Base-by-base conservation (phyloP, 1,284 basidiomycete genomes). In the Ustilago nuda region DNA sequence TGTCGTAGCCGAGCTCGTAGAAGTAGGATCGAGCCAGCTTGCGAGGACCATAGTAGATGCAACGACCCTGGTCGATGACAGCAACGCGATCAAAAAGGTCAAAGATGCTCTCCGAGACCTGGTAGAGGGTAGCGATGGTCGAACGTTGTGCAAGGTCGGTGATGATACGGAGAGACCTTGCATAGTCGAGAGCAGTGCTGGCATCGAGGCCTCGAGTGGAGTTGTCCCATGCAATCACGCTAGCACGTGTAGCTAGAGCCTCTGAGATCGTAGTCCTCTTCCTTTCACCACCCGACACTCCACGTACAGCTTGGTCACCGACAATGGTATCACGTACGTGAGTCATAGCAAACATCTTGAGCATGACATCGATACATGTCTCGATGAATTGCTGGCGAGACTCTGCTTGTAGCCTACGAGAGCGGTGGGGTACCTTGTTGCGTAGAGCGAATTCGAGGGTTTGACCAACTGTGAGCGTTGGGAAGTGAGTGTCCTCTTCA, bases 11-110 rank as follows among this genome's bases (percentile, higher is more conserved):
- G 12, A 84, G 61, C 23, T 76, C 67, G 58, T 69, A 56, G 57
- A 84, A 84, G 76, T 83, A 84, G 17, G 51, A 37, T 1, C 80
- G 56, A 3, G 74, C 80, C 33, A 70, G 52, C 56, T 81, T 71
- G 36, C 80, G 64, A 5, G 82, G 82, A 13, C 82, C 82, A 51
- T 76, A 80, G 66, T 82, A 84, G 66, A 98, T 79, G 60, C 69
- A 72, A 1, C 80, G 60, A 17, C 80, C 81, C 46, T 81, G 65
- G 37, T 82, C 80, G n/a, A 82, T 74, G 43, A 82, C 80, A 33
- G 67, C 46, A 27, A 82, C 75, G 32, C 65, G 57, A 60, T 82
- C 81, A 50, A 82, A 82, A 23, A 76, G 72, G 30, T 79, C 69
- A 50, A 55, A 80, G 72, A 82, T 82, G 58, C 68, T 68, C 50